Evolutionary conservation across 345 rosid species (phyloP), one percentile per base, ranked within the genome.

Genomic region (Gossypium thurberi): DNA sequence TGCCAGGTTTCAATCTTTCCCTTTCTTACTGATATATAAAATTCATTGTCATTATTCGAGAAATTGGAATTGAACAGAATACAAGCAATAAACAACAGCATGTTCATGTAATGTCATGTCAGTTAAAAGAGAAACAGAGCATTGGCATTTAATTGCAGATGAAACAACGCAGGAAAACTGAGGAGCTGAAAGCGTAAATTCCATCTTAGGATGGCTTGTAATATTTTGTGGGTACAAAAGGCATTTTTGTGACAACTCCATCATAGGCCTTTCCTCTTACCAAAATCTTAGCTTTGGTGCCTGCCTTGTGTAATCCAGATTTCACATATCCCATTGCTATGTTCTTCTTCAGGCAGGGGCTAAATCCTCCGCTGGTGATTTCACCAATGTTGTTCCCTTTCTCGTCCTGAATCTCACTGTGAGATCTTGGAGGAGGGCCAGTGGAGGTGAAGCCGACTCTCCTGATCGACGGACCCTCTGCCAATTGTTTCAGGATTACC

Each of bases 291-390:
- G 87, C 91, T 70, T 91, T 90, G 74, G 95, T 89, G 53, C 98
- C 97, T 0, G 72, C 80, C 79, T 96, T 96, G 88, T 96, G 99
- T 37, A 65, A 75, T 69, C 98, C 99, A 0, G 99, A 93, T 72
- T 93, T 93, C 69, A 96, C 98, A 7, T 91, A 96, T 33, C 99
- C 97, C 99, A 96, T 96, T 37, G 97, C 90, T 61, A 96, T 89
- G 86, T 93, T 93, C 90, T 91, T 96, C 96, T 93, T 93, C 62
- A 93, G 83, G 90, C 94, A 91, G 2, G 99, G 97, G 78, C 98
- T 91, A 43, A 91, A 96, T 73, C 98, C 99, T 9, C 98, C 98
- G 23, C 99, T 96, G 4, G 99, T 96, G 74, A 96, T 77, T 86
- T 96, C 98, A 9, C 98, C 98, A 4, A 90, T 90, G 81, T 83